Conservation (phyloP, 2,329 filamentous ascomycete species). For the Escovopsis sp. region DNA sequence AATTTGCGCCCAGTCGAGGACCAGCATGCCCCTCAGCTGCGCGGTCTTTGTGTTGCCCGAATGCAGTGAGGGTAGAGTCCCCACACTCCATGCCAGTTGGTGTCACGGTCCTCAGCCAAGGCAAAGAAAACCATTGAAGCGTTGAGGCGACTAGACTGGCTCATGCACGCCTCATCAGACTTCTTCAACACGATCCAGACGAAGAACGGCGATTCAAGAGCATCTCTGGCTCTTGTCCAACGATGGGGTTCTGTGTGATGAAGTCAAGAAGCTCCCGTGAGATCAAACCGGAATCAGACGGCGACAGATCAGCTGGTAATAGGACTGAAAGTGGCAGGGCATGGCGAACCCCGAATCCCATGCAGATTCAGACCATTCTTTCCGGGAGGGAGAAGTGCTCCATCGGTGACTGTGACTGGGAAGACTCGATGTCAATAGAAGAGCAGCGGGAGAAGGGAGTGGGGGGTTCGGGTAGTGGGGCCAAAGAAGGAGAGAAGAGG, state of each 20-base stretch:
- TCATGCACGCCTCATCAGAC: slow-evolving; percentile 1
- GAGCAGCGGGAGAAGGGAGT: too few species aligned
- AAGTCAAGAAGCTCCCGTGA: slow-evolving; percentile 1
- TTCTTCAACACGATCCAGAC: not conserved
- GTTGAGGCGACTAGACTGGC: not conserved
- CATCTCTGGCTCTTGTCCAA: not conserved
- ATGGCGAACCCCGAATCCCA: too few species aligned
- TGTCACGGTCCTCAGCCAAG: slow-evolving; percentile 10
- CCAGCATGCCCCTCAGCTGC: slow-evolving; percentile 9
- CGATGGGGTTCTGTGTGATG: not conserved
- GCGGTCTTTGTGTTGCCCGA: slow-evolving; percentile 11
- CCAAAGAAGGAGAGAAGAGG: too few species aligned
- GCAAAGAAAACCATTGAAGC: slow-evolving; percentile 1
- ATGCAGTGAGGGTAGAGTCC: slow-evolving; percentile 5
- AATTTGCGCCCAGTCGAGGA: not conserved
- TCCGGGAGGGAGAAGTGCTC: too few species aligned
- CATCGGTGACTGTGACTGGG: too few species aligned
- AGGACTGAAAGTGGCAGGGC: slow-evolving; percentile 11
- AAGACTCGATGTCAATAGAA: too few species aligned
- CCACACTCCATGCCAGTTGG: slow-evolving; percentile 7
- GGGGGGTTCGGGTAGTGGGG: too few species aligned
- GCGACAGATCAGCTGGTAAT: slow-evolving; percentile 6
- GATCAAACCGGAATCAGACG: slow-evolving; percentile 5
- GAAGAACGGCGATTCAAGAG: not conserved
- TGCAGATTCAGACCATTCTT: too few species aligned